Percentiles rank a stretch among this genome's conserved stretches.
phyloP scores from a whole-genome alignment of 2,329 filamentous ascomycete genomes.

The Cladophialophora chaetospira region DNA sequence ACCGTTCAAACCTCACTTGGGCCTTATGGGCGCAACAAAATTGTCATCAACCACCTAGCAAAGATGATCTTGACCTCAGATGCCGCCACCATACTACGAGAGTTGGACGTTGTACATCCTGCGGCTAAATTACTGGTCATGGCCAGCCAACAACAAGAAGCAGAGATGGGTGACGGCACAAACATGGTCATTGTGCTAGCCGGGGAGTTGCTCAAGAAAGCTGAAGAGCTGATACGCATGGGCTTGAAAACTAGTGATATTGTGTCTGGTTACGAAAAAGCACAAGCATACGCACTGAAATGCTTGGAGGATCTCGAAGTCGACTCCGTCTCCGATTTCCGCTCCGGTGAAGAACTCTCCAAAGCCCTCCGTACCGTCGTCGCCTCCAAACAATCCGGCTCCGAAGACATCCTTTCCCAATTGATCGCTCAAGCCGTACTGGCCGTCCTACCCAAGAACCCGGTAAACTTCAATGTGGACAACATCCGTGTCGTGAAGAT shows the following conservation, averaged over 20 bases:
- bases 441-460: constrained; percentile 92
- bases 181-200: constrained; percentile 96
- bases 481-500: constrained; percentile 99
- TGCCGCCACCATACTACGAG: constrained; percentile 92
- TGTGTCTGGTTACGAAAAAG: constrained; percentile 91
- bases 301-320: constrained; percentile 84
- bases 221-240: constrained; percentile 94
- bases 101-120: constrained; percentile 97
- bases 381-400: constrained; percentile 93
- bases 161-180: constrained; percentile 98
- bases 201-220: constrained; percentile 93
- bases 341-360: constrained; percentile 77
- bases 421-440: constrained; percentile 84
- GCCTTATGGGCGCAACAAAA: constrained; percentile 97
- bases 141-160: constrained; percentile 98
- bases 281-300: constrained; percentile 83
- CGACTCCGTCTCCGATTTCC: constrained; percentile 84
- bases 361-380: constrained; percentile 96
- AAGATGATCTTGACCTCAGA: constrained; percentile 99
- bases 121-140: constrained; percentile 97
- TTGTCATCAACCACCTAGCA: constrained; percentile 98
- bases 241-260: constrained; percentile 98
- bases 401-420: constrained; percentile 81
- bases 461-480: constrained; percentile 95
- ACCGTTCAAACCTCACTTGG: constrained; percentile 97